A percentile compares a stretch with the other conserved stretches of the same genome.
Conservation (phyloP, 1,139 yeast species). For the Debaryomyces robertsiae region DNA sequence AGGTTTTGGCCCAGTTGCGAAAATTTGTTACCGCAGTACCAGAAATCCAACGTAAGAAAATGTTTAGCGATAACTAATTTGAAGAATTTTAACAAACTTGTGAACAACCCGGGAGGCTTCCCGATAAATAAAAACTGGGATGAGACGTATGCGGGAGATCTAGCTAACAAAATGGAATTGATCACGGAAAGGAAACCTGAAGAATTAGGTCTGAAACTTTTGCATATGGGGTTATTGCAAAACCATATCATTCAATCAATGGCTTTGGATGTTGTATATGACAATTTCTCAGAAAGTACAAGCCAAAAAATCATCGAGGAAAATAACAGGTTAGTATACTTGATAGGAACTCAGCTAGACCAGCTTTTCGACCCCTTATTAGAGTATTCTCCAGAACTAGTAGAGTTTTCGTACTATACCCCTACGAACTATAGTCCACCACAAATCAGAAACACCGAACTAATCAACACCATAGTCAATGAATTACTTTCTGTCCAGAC, state of each 20-base stretch:
- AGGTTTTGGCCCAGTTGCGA: conserved; percentile 79
- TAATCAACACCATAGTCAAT: conserved; percentile 52
- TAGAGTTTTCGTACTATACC: conserved; percentile 65
- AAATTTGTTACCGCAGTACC: conserved; percentile 55
- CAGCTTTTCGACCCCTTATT: conserved; percentile 85
- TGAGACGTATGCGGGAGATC: conserved; percentile 77
- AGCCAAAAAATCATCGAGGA: conserved; percentile 37
- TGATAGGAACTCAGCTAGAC: conserved; percentile 83
- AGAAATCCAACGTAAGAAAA: conserved; percentile 62
- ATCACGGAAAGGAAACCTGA: conserved; percentile 53
- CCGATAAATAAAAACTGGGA: conserved; percentile 47
- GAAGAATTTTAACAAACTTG: conserved; percentile 63
- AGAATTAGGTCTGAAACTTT: conserved; percentile 55
- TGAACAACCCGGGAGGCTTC: conserved; percentile 31
- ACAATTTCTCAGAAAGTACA: conserved; percentile 40
- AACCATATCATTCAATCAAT: conserved; percentile 56
- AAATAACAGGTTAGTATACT: conserved; percentile 72
- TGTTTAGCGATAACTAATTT: conserved; percentile 77
- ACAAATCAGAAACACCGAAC: conserved; percentile 18
- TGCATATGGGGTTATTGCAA: conserved; percentile 61
- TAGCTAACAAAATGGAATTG: conserved; percentile 63
- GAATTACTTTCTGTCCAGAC: conserved; percentile 75
- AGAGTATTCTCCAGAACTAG: conserved; percentile 88
- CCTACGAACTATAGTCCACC: conserved; percentile 32
- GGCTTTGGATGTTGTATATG: conserved; percentile 75